Percentiles rank a stretch among this genome's conserved stretches.
Evolutionary conservation across 2,329 filamentous ascomycete species (phyloP).

Genomic region (Sclerotinia trifoliorum): DNA sequence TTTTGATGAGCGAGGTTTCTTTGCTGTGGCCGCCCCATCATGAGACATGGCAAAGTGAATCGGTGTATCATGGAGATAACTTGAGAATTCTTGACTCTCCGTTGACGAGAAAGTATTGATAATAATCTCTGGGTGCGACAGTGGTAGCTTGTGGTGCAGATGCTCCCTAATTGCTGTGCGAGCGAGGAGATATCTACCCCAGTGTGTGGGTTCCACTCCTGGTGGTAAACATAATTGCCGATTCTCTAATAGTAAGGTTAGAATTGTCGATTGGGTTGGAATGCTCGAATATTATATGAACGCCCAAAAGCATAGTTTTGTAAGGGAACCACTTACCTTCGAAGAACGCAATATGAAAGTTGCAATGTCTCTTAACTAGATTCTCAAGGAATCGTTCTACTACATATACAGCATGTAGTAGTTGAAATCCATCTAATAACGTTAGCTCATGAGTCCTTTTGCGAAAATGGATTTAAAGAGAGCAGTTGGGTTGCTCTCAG

Average conservation of each 20-base stretch:
- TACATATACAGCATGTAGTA: constrained; percentile 68
- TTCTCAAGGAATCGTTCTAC: constrained; percentile 65
- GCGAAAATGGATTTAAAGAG: no score
- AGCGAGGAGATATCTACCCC: constrained; percentile 54
- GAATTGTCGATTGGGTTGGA: constrained; percentile 3
- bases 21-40: constrained; percentile 49
- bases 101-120: constrained; percentile 48
- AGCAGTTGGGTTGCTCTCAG: not conserved
- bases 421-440: constrained; percentile 58
- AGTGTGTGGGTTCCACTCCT: constrained; percentile 38
- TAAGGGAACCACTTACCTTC: constrained; percentile 29
- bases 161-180: constrained; percentile 65
- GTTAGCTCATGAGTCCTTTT: constrained; percentile 26
- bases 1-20: constrained; percentile 3
- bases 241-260: constrained; percentile 41
- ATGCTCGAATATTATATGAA: not conserved
- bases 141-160: constrained; percentile 37
- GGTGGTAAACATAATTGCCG: constrained; percentile 55
- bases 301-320: not conserved
- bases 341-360: constrained; percentile 72
- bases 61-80: constrained; percentile 54
- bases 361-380: constrained; percentile 62
- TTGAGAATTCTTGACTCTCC: constrained; percentile 49
- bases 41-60: constrained; percentile 69
- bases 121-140: constrained; percentile 32